Base-by-base conservation (phyloP, 345 rosid species). In the Hypericum androsaemum region DNA sequence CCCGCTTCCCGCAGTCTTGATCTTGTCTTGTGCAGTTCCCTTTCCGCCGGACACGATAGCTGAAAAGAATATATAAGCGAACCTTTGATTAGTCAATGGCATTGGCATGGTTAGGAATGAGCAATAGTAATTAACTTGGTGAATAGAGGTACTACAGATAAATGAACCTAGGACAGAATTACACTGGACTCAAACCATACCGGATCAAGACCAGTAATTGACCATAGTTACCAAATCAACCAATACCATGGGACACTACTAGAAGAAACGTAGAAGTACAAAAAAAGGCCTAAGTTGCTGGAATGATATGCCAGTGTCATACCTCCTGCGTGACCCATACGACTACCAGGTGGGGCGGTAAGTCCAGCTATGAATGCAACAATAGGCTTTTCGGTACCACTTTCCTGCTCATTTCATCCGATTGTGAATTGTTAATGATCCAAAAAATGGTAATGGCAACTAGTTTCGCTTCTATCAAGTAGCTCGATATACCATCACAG, bases 321-420 rank as follows among this genome's bases (percentile, higher is more conserved):
- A 88, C 98, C 98, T 79, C 98, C 98, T 9, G 98, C 98, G 57
- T 92, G 98, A 52, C 98, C 98, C 98, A 92, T 92, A 15, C 98
- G 86, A 43, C 98, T 95, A 17, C 96, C 95, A 2, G 96, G 96
- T 52, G 96, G 95, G 41, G 98, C 98, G 54, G 98, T 87, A 9
- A 84, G 83, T 69, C 98, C 98, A 63, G 96, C 98, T 62, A 92
- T 92, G 66, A 92, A 92, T 17, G 95, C 96, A 75, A 88, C 95
- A 36, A 92, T 75, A 47, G 96, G 94, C 72, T 92, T 92, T 43
- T 88, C 80, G 56, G 98, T 88, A 45, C 88, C 84, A 62, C 96
- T 92, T 71, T 77, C 96, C 96, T 92, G 94, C 32, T 4, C 32
- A 22, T 74, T 77, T 47, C 41, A 55, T 71, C 58, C 47, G 14